A percentile compares a stretch with the other conserved stretches of the same genome.
These are phyloP conservation scores for Schizophyllum amplum DNA, from an alignment of 1,284 basidiomycete species.

Conservation along the genomic window DNA sequence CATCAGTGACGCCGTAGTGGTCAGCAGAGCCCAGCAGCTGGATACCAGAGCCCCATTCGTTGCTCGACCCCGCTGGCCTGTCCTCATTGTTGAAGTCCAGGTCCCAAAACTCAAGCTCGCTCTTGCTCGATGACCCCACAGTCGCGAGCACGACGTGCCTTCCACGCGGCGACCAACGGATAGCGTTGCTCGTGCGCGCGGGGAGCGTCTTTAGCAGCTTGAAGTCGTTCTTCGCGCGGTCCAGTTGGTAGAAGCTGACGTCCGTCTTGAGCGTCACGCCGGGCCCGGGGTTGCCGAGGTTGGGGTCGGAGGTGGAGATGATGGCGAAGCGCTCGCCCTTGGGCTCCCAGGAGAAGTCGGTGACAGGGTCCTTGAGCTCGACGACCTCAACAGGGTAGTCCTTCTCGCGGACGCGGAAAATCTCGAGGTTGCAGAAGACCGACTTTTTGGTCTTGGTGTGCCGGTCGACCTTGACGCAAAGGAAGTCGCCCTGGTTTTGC, in stretches of 20 bases:
- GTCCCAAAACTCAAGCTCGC: conserved; percentile 99
- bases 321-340: conserved; percentile 94
- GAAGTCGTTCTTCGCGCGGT: conserved; percentile 93
- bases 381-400: conserved; percentile 98
- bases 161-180: conserved; percentile 96
- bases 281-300: conserved; percentile 81
- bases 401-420: conserved; percentile 97
- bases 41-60: conserved; percentile 83
- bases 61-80: conserved; percentile 54
- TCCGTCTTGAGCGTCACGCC: conserved; percentile 95
- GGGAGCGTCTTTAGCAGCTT: conserved; percentile 80
- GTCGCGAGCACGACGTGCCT: conserved; percentile 95
- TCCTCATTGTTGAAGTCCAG: conserved; percentile 82
- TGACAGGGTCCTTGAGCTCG: conserved; percentile 95
- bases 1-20: conserved; percentile 97
- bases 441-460: conserved; percentile 99
- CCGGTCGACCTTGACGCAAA: conserved; percentile 99
- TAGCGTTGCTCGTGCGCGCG: conserved; percentile 86
- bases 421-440: conserved; percentile 97
- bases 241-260: conserved; percentile 94
- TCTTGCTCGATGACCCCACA: conserved; percentile 91
- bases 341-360: conserved; percentile 98
- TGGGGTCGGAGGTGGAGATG: conserved; percentile 91
- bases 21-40: conserved; percentile 86
- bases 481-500: conserved; percentile 98